Base-by-base conservation (phyloP, 1,139 yeast species). In the Suhomyces terraborum region DNA sequence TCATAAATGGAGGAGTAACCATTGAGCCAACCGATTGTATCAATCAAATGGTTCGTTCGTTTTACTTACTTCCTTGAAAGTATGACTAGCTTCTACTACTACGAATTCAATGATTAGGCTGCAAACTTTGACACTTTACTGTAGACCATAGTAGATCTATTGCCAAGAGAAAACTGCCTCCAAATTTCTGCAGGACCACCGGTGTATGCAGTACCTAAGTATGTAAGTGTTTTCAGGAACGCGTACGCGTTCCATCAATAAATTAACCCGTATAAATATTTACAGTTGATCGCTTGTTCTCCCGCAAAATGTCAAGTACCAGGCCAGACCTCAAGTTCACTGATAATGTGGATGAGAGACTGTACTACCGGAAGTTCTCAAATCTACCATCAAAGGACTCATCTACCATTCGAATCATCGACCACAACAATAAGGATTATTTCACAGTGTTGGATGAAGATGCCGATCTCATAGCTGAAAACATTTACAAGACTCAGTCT, bases 391-490 rank as follows among this genome's bases (percentile, higher is more conserved):
- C 67, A 9, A 77, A 72, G 51, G 74, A 75, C 13, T 56, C 64
- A 1, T 43, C 56, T 14, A 74, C 84, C 0, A 60, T 89, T 22
- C 70, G 95, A 26, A 67, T 88, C 23, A 83, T 86, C 36, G 95
- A 88, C 49, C 77, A 73, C 55, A 68, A 67, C 53, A 79, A 81
- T 45, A 83, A 82, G 40, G 95, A 87, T 47, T 87, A 85, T 59
- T 89, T 82, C 61, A 80, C 87, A 0, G 84, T 80, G 1, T 72
- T 88, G 25, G 88, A 84, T 29, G 71, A 69, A n/a, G 96, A 91
- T 59, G 96, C 98, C 3, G 75, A 76, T 36, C 73, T 80, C 45
- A 86, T 88, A 32, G 96, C 97, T 3, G 94, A 89, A 47, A 70
- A 75, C 42, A 81, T 93, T 23, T 93, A 88, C 64, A 85, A 84